A percentile compares a stretch with the other conserved stretches of the same genome.
These are phyloP conservation scores for Straminergon stramineum DNA, from an alignment of 225 moss, liverwort and hornwort species.

Conservation along the genomic window DNA sequence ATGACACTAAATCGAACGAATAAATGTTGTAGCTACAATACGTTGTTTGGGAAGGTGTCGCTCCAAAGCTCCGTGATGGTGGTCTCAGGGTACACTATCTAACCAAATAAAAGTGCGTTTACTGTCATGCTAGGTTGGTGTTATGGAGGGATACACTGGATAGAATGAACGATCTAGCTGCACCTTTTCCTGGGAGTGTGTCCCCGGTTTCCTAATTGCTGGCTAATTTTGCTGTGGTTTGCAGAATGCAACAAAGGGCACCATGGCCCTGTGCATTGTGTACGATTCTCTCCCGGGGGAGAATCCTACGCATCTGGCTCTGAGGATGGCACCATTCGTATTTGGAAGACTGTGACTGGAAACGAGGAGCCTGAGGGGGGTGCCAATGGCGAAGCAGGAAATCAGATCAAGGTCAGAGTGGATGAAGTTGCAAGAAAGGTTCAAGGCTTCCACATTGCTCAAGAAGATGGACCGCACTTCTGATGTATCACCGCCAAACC, in stretches of 20 bases:
- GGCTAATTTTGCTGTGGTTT: neutral
- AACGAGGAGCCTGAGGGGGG: constrained; percentile 64
- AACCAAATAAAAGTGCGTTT: neutral
- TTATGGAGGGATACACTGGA: neutral
- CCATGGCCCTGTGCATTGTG: constrained; percentile 97
- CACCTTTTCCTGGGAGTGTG: neutral
- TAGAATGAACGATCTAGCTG: neutral
- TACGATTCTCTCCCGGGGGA: constrained; percentile 94
- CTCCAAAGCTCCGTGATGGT: neutral
- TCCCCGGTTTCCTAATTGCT: neutral
- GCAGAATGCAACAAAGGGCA: constrained; percentile 99
- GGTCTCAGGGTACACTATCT: neutral
- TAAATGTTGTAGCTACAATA: too few species aligned
- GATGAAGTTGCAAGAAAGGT: constrained; percentile 88
- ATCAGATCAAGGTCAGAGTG: constrained; percentile 65
- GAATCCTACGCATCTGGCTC: constrained; percentile 99
- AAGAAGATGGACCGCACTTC: constrained; percentile 33
- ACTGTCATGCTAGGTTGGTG: neutral
- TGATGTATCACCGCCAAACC: neutral
- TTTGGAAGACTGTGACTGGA: constrained; percentile 88
- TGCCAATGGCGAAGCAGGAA: constrained; percentile 32
- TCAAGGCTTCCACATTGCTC: constrained; percentile 80
- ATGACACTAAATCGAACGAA: neutral
- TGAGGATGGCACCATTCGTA: constrained; percentile 96
- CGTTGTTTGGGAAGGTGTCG: neutral